phyloP scores from a whole-genome alignment of 805 yeast genomes.

The Blastobotrys attinorum region DNA sequence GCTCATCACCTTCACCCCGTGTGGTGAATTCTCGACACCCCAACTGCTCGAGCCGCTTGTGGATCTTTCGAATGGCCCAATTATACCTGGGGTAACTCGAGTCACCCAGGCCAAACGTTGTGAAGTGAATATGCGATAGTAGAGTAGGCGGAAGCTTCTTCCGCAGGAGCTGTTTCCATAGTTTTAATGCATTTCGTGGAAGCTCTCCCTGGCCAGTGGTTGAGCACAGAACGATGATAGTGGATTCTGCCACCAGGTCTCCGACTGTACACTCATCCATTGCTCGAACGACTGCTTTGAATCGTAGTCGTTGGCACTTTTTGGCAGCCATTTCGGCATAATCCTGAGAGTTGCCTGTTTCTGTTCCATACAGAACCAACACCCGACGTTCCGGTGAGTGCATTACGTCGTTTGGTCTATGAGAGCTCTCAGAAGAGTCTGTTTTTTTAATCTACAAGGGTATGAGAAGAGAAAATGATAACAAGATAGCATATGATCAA shows the following conservation, averaged over 20 bases:
- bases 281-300: constrained; percentile 40
- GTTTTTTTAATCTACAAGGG: no score
- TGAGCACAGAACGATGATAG: constrained; percentile 58
- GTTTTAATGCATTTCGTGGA: constrained; percentile 65
- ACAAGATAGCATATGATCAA: no score
- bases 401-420: no score
- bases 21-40: constrained; percentile 69
- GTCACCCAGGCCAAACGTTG: constrained; percentile 89
- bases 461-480: no score
- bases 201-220: constrained; percentile 95
- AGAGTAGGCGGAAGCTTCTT: constrained; percentile 56
- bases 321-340: constrained; percentile 59
- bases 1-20: constrained; percentile 87
- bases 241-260: constrained; percentile 27
- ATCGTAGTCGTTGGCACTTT: constrained; percentile 46
- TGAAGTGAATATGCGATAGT: constrained; percentile 51
- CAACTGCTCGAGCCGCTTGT: constrained; percentile 66
- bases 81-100: constrained; percentile 84
- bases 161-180: constrained; percentile 69
- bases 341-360: constrained; percentile 87
- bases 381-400: neutral
- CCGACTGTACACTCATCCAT: constrained; percentile 52
- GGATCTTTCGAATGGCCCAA: constrained; percentile 79
- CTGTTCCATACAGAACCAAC: constrained; percentile 76
- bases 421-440: no score